Evolutionary conservation across 768 basidiomycete species (phyloP), one percentile per base, ranked within the genome.

Genomic region (Phaffia australis): DNA sequence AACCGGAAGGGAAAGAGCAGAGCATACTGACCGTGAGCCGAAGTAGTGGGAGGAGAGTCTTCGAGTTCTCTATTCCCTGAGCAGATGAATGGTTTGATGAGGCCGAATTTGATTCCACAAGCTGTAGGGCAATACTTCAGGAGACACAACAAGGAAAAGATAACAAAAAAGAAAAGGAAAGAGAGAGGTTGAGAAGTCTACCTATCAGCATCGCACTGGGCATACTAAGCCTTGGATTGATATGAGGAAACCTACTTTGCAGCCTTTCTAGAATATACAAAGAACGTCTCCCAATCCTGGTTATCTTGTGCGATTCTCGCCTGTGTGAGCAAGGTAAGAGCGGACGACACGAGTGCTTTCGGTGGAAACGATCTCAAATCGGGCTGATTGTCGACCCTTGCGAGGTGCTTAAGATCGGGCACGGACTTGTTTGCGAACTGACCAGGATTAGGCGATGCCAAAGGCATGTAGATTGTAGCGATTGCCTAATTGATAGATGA

Each of bases 251-350:
- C 67, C 42, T 47, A 69, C 67, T 56, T 56, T 21, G 60, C 62
- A 46, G 60, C 67, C 47, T 69, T 69, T 29, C 67, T 50, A 50
- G 57, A 50, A 32, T 63, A 59, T 9, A 69, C 32, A 52, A 49
- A 69, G 35, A 46, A 62, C 46, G 47, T 48, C 57, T 69, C 67
- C 49, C 35, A 60, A 21, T 69, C 58, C 14, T 35, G 35, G 3
- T 63, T 30, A 18, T 56, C 21, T 5, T 60, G 48, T 11, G 29
- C 52, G 6, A 29, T 9, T 3, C 32, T 56, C 19, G 62, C 67
- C 49, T 64, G 56, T 14, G 47, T 23, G 51, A 63, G 27, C 16
- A 69, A 56, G 15, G 30, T 16, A 3, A 48, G n/a, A 25, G 32
- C 62, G 15, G 67, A 56, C 5, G 32, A 42, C 46, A 55, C 30